Base-by-base conservation (phyloP, 192 early-diverging fungal species). In the Linnemannia zychae region DNA sequence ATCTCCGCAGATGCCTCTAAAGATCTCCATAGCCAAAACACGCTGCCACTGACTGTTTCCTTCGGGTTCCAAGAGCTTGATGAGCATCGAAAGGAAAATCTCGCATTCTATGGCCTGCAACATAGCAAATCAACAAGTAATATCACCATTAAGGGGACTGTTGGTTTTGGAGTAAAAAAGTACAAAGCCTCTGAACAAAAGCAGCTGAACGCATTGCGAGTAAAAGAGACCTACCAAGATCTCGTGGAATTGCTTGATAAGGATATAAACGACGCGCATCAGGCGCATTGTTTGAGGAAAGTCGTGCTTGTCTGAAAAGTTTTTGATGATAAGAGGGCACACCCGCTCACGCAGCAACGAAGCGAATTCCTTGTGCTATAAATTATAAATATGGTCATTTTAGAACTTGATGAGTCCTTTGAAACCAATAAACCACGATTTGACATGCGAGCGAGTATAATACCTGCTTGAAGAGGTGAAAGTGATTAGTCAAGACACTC, bases 21-120 rank as follows among this genome's bases (percentile, higher is more conserved):
- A 94, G 46, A 94, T 92, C 85, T 98, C 97, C 91, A 97, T 91
- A 0, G 95, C 91, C 68, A 97, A 75, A 1, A 96, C 94, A 20
- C 95, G 87, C 38, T 96, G 93, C 97, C 97, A 98, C 9, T 91
- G 74, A 33, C 93, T 92, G 72, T 92, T 90, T 2, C 78, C 78
- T 63, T 96, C 96, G 3, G 95, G 91, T 36, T 96, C 97, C 37
- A 97, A 71, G 31, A 97, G 90, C 75, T 96, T 94, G 47, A 95
- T 92, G 74, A 97, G 92, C 89, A 99, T 94, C 7, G 95, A 94
- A 38, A 99, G 81, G 74, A 99, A 97, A 44, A 99, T 95, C 87
- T 99, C 98, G 89, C 97, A 97, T 79, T 98, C 97, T 74, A 96
- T 95, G 3, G 93, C 80, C 95, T 95, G 86, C 20, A 36, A 20